Evolutionary conservation across 371 early-diverging fungal genomes (phyloP).

Genomic region (Mortierella polycephala): DNA sequence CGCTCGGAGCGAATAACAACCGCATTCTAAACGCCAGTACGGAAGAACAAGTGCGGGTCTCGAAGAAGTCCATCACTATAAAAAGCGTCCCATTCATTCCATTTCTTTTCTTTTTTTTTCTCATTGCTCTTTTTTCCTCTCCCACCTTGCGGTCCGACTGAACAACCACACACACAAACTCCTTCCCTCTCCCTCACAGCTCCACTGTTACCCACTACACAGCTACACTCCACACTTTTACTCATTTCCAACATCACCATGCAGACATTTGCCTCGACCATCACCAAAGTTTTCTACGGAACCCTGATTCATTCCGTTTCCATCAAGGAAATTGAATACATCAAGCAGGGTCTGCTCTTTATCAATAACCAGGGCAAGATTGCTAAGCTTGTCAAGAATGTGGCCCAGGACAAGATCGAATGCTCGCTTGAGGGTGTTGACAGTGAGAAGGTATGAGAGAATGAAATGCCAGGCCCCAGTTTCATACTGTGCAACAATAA

Average conservation of each 20-base stretch:
- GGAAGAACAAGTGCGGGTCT: neutral
- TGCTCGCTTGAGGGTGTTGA: constrained; percentile 39
- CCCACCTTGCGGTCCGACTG: constrained; percentile 23
- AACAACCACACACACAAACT: neutral
- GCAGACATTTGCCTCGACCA: constrained; percentile 21
- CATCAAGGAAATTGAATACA: constrained; percentile 65
- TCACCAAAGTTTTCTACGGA: constrained; percentile 66
- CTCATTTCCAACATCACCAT: constrained; percentile 5
- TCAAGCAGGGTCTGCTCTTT: constrained; percentile 65
- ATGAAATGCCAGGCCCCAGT: neutral
- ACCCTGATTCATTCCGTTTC: constrained; percentile 76
- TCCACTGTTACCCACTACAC: neutral
- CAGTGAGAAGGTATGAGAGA: constrained; percentile 25
- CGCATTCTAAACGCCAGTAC: no score
- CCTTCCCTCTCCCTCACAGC: constrained; percentile 5
- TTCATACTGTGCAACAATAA: neutral
- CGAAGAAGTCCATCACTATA: constrained; percentile 7
- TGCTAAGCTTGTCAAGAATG: constrained; percentile 47
- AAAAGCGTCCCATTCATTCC: constrained; percentile 2
- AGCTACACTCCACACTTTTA: constrained; percentile 6
- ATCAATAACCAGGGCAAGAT: constrained; percentile 67
- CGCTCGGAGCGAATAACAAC: no score
- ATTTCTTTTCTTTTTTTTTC: constrained; percentile 10
- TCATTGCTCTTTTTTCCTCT: constrained; percentile 24
- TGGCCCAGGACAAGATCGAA: constrained; percentile 36